Evolutionary conservation across 2,329 filamentous ascomycete genomes (phyloP).

Genomic region (Colletotrichum sp.): DNA sequence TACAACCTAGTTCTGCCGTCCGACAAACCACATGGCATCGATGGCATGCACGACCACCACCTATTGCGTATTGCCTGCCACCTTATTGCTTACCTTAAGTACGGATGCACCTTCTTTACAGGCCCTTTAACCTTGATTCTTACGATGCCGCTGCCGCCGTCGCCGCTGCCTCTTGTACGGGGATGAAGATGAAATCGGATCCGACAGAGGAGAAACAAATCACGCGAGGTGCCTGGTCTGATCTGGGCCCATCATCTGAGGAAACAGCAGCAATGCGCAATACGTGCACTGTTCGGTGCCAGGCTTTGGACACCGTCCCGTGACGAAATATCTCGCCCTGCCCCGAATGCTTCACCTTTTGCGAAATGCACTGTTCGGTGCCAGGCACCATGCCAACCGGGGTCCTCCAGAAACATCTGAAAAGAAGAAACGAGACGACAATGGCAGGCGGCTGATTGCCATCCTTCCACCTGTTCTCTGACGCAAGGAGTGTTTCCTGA

Average conservation of each 20-base stretch:
- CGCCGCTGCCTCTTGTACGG: background rate
- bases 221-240: background rate
- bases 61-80: background rate
- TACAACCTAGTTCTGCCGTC: background rate
- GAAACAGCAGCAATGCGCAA: background rate
- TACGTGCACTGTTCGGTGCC: background rate
- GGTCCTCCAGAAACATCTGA: background rate
- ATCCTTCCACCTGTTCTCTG: background rate
- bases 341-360: background rate
- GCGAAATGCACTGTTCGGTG: slow-evolving; percentile 1
- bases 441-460: background rate
- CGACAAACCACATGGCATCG: background rate
- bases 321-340: background rate
- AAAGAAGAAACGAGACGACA: background rate
- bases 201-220: background rate
- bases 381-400: background rate
- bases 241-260: background rate
- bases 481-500: slow-evolving; percentile 17
- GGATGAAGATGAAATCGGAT: background rate
- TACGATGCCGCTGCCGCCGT: background rate
- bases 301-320: background rate
- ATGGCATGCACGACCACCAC: background rate
- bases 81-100: background rate
- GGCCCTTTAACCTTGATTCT: slow-evolving; percentile 1
- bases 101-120: background rate